These are phyloP conservation scores for Magnolia sinica DNA, from an alignment of 164 flowering plant species.

Conservation along the genomic window DNA sequence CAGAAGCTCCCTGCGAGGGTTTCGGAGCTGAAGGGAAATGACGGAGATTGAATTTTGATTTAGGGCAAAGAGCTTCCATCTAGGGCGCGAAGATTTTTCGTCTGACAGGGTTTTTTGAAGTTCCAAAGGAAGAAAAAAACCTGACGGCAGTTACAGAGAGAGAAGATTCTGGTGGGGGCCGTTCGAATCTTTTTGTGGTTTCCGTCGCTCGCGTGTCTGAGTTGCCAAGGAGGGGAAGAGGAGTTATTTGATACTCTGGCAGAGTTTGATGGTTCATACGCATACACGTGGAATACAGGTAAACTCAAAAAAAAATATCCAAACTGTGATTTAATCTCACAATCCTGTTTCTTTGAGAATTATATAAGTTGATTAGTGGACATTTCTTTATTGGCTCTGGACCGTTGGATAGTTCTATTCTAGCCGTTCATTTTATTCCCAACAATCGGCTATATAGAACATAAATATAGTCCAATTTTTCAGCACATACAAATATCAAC, in stretches of 20 bases:
- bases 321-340: too few species aligned
- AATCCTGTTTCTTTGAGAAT: too few species aligned
- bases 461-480: too few species aligned
- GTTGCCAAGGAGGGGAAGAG: neutral
- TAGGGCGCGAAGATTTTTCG: neutral
- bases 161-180: conserved; percentile 21
- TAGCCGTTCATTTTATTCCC: too few species aligned
- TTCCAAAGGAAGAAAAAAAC: neutral
- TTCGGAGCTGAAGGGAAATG: conserved; percentile 21
- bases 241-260: neutral
- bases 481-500: too few species aligned
- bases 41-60: conserved; percentile 20
- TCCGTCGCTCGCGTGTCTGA: conserved; percentile 2
- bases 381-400: too few species aligned
- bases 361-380: too few species aligned
- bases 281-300: too few species aligned
- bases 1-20: conserved; percentile 15
- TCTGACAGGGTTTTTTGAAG: neutral
- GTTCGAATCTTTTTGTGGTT: conserved; percentile 22
- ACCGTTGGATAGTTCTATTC: too few species aligned
- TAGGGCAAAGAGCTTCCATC: conserved; percentile 41
- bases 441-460: too few species aligned
- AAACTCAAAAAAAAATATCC: too few species aligned
- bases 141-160: neutral
- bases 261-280: too few species aligned